Evolutionary conservation across 1,284 basidiomycete species (phyloP).

Genomic region (Cerrena zonata): DNA sequence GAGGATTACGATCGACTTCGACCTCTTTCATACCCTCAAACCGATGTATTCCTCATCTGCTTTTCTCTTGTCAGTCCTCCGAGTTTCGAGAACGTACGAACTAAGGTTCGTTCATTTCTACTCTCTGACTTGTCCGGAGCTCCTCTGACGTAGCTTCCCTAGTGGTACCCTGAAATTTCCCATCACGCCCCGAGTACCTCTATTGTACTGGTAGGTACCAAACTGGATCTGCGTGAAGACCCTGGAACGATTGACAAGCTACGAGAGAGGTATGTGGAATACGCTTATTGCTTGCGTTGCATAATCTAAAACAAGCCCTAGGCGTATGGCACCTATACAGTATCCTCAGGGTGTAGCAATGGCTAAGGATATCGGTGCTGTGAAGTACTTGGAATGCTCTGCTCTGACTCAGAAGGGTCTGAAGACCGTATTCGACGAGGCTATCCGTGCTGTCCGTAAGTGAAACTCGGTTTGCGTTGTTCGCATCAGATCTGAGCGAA

Average conservation of each 20-base stretch:
- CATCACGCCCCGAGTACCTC: slow-evolving; percentile 95
- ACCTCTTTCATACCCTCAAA: slow-evolving; percentile 97
- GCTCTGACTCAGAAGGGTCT: slow-evolving; percentile 96
- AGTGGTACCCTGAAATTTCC: slow-evolving; percentile 96
- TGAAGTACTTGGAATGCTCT: slow-evolving; percentile 95
- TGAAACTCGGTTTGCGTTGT: slow-evolving; percentile 22
- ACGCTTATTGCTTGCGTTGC: background rate
- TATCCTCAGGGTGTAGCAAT: slow-evolving; percentile 88
- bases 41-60: slow-evolving; percentile 98
- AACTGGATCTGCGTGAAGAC: slow-evolving; percentile 96
- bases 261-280: slow-evolving; percentile 73
- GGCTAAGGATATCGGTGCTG: slow-evolving; percentile 90
- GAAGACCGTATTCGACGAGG: slow-evolving; percentile 96
- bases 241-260: slow-evolving; percentile 86
- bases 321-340: slow-evolving; percentile 90
- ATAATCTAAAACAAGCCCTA: slow-evolving; percentile 24
- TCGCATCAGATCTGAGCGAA: slow-evolving; percentile 8
- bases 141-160: slow-evolving; percentile 11
- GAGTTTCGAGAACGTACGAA: slow-evolving; percentile 96
- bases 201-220: slow-evolving; percentile 94
- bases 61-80: slow-evolving; percentile 97
- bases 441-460: slow-evolving; percentile 86
- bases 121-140: background rate
- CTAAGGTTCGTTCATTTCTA: slow-evolving; percentile 59
- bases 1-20: slow-evolving; percentile 98